Conservation (phyloP, 139 green algal genomes). For the Asterochloris erici region DNA sequence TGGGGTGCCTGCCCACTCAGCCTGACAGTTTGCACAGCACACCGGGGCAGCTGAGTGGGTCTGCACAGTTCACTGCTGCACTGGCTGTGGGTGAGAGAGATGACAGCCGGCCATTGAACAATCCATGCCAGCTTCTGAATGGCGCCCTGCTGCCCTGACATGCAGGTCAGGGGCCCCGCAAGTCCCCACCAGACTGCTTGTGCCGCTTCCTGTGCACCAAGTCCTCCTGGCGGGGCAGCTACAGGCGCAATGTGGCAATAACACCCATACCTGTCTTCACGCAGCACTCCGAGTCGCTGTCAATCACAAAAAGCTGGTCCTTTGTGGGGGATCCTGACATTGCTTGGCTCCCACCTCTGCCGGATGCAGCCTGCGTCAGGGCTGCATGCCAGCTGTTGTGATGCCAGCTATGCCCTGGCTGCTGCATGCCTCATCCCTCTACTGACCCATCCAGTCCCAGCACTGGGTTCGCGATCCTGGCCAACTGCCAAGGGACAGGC, state of each 20-base stretch:
- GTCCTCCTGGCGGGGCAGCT: constrained; percentile 68
- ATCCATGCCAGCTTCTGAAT: no score
- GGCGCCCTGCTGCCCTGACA: background rate
- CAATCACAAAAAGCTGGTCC: constrained; percentile 76
- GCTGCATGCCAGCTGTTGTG: no score
- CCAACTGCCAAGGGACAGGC: constrained; percentile 12
- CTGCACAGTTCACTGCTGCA: no score
- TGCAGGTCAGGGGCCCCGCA: constrained; percentile 8
- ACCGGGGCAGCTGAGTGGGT: no score
- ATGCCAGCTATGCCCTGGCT: background rate
- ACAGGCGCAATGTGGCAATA: constrained; percentile 79
- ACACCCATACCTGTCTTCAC: constrained; percentile 66
- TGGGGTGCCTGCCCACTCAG: no score
- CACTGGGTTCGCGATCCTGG: constrained; percentile 52
- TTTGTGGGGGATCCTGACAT: constrained; percentile 60
- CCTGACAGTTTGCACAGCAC: no score
- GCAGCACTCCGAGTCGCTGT: constrained; percentile 70
- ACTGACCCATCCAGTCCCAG: constrained; percentile 49
- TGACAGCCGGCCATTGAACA: no score
- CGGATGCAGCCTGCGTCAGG: no score
- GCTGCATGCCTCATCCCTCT: constrained; percentile 25
- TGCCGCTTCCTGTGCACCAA: constrained; percentile 75
- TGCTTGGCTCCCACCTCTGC: no score
- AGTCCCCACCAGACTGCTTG: constrained; percentile 33
- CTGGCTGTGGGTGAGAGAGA: no score